phyloP scores from a whole-genome alignment of 768 basidiomycete species.

The Tulasnella sp. region DNA sequence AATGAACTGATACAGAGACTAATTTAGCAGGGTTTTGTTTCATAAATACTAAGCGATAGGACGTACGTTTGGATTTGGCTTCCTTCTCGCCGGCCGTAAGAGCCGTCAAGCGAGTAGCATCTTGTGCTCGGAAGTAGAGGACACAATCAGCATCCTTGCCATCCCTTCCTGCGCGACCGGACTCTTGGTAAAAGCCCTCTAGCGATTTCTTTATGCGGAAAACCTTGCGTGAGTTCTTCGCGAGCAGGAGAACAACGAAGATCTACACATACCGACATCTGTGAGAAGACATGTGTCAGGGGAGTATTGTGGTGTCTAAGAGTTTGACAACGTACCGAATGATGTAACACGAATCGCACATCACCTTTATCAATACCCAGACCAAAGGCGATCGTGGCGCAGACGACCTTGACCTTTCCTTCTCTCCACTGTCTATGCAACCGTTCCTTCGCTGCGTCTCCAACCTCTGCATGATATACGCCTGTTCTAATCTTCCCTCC shows the following conservation, averaged over 20 bases:
- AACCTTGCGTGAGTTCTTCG: neutral
- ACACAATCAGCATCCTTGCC: constrained; percentile 79
- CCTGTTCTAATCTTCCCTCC: constrained; percentile 61
- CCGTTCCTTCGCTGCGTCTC: constrained; percentile 55
- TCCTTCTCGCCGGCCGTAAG: constrained; percentile 49
- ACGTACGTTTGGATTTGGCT: constrained; percentile 50
- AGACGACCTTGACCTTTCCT: constrained; percentile 74
- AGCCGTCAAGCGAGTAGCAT: constrained; percentile 47
- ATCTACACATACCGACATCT: constrained; percentile 34
- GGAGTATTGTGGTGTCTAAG: neutral
- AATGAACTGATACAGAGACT: constrained; percentile 43
- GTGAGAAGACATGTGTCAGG: neutral
- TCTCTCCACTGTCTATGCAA: constrained; percentile 69
- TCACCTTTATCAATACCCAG: constrained; percentile 70
- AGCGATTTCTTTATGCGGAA: constrained; percentile 49
- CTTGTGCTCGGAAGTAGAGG: constrained; percentile 68
- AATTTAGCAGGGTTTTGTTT: neutral
- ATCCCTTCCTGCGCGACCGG: constrained; percentile 88
- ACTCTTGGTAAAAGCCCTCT: constrained; percentile 90
- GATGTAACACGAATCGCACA: constrained; percentile 82
- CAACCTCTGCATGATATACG: constrained; percentile 63
- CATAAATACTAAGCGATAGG: neutral
- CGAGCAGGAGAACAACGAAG: constrained; percentile 16
- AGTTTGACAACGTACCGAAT: constrained; percentile 48
- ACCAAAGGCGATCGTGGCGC: constrained; percentile 61